phyloP scores from a whole-genome alignment of 441 rosid species.

The Euphorbia schlechtendalii region DNA sequence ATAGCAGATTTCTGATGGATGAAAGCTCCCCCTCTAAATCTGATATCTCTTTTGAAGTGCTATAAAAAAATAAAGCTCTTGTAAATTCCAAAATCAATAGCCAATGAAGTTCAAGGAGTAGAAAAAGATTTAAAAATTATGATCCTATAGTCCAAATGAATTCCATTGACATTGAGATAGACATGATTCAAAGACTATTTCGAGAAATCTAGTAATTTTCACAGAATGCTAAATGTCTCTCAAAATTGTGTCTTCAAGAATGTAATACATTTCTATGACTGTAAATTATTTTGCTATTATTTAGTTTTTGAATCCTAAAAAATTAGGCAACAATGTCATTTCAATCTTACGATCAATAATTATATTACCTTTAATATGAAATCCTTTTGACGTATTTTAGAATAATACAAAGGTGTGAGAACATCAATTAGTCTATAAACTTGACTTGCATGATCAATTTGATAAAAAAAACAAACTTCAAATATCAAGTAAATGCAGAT shows the following conservation, averaged over 20 bases:
- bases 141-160: neutral
- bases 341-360: neutral
- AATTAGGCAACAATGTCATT: neutral
- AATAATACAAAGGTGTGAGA: neutral
- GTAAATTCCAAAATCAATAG: constrained; percentile 12
- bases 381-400: neutral
- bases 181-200: neutral
- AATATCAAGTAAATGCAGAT: no score
- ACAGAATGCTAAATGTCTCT: neutral
- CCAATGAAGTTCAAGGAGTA: neutral
- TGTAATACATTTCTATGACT: neutral
- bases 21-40: constrained; percentile 97
- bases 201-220: neutral
- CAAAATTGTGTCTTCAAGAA: neutral
- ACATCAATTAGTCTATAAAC: neutral
- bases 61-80: constrained; percentile 26
- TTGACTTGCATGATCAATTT: neutral
- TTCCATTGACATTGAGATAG: neutral
- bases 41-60: constrained; percentile 97
- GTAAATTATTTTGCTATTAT: neutral
- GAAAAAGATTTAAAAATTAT: neutral
- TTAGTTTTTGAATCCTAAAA: constrained; percentile 3
- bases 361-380: neutral
- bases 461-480: no score
- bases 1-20: constrained; percentile 81